Conservation (phyloP, 345 rosid species). For the Ceriops zippeliana region DNA sequence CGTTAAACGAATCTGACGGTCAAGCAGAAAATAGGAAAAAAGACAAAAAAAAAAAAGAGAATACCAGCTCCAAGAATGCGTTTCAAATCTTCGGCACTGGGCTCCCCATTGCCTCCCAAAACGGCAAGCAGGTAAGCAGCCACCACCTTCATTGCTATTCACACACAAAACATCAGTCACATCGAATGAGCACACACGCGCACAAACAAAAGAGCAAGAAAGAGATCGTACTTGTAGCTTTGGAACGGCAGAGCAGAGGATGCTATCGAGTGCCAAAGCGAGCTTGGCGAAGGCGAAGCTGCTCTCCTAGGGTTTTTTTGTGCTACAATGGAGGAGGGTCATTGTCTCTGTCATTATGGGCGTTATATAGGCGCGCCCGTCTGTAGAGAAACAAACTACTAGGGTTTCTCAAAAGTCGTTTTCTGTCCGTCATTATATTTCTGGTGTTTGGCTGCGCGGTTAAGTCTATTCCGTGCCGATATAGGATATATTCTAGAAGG, state of each 20-base stretch:
- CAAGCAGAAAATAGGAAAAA: background rate
- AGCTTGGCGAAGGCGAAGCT: background rate
- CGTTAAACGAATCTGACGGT: background rate
- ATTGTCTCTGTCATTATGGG: too few relatives aligned
- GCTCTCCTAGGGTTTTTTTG: background rate
- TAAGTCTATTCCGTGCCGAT: too few relatives aligned
- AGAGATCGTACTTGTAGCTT: background rate
- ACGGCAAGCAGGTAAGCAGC: slow-evolving; percentile 60
- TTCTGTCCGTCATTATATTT: too few relatives aligned
- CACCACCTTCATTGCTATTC: slow-evolving; percentile 41
- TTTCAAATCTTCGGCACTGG: slow-evolving; percentile 43
- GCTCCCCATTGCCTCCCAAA: slow-evolving; percentile 48
- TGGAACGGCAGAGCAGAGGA: background rate
- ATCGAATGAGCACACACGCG: too few relatives aligned
- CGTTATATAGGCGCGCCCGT: too few relatives aligned
- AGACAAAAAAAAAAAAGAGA: background rate
- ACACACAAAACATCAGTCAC: background rate
- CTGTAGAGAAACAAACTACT: too few relatives aligned
- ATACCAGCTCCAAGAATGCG: slow-evolving; percentile 46
- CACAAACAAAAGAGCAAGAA: background rate
- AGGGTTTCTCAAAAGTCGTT: too few relatives aligned
- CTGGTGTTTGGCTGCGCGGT: too few relatives aligned
- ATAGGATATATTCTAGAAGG: too few relatives aligned
- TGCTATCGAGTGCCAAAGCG: background rate
- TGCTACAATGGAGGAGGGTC: too few relatives aligned